A percentile compares a stretch with the other conserved stretches of the same genome.
Evolutionary conservation across 2,329 filamentous ascomycete species (phyloP).

Genomic region (Arthrobotrys conoides): DNA sequence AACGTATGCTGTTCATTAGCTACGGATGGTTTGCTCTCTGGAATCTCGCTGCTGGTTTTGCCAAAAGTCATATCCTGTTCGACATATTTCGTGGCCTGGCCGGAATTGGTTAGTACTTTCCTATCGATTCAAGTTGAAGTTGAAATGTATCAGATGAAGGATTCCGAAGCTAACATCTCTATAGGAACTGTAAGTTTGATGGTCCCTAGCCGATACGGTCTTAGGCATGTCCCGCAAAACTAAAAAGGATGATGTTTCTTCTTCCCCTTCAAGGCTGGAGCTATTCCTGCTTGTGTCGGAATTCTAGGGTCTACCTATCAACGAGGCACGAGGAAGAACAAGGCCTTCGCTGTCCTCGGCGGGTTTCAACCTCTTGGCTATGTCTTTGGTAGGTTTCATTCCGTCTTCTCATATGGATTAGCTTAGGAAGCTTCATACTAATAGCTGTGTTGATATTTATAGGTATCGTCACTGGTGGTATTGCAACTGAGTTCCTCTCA

Average conservation of each 20-base stretch:
- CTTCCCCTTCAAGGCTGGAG: slow-evolving; percentile 35
- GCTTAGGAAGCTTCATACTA: not conserved
- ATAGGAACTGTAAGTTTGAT: slow-evolving; percentile 9
- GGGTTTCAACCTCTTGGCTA: slow-evolving; percentile 58
- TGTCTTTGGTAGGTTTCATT: slow-evolving; percentile 39
- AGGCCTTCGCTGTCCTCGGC: slow-evolving; percentile 57
- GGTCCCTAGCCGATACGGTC: not conserved
- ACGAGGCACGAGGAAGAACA: slow-evolving; percentile 55
- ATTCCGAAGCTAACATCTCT: slow-evolving; percentile 6
- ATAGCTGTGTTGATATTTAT: not conserved
- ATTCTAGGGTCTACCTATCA: slow-evolving; percentile 56
- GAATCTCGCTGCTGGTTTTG: slow-evolving; percentile 71
- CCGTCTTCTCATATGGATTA: not conserved
- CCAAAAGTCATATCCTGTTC: slow-evolving; percentile 68
- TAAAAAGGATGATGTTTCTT: slow-evolving; percentile 8
- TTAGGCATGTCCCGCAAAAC: slow-evolving; percentile 19
- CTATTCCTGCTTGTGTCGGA: slow-evolving; percentile 54
- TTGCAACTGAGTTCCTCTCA: slow-evolving; percentile 51
- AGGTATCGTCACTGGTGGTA: slow-evolving; percentile 55
- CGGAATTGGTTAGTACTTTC: slow-evolving; percentile 68
- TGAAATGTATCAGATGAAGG: not conserved
- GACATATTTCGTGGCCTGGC: slow-evolving; percentile 69
- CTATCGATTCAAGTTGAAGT: not conserved
- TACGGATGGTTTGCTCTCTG: slow-evolving; percentile 73
- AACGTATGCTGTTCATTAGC: slow-evolving; percentile 72